A percentile compares a stretch with the other conserved stretches of the same genome.
Conservation (phyloP, 2,329 filamentous ascomycete species). For the Cercospora sesami region DNA sequence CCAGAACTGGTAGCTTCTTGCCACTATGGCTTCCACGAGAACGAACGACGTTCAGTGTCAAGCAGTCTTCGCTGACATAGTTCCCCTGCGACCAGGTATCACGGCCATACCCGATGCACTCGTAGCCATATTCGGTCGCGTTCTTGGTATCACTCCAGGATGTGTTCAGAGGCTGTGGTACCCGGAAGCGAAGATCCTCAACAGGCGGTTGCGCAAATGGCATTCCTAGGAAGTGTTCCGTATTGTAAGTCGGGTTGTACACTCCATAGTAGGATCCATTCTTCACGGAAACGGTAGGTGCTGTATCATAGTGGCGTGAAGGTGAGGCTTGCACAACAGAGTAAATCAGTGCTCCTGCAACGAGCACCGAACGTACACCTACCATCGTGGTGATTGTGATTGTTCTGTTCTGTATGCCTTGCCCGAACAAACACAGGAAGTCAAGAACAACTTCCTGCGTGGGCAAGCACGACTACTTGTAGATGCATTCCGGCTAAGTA, state of each 20-base stretch:
- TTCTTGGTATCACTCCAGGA: slow-evolving; percentile 46
- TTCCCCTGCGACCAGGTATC: slow-evolving; percentile 32
- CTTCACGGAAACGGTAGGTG: slow-evolving; percentile 35
- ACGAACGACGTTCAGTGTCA: slow-evolving; percentile 32
- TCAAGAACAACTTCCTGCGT: neutral
- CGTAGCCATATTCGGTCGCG: slow-evolving; percentile 49
- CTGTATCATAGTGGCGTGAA: neutral
- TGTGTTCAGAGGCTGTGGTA: slow-evolving; percentile 52
- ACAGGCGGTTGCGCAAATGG: slow-evolving; percentile 57
- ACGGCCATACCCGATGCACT: slow-evolving; percentile 54
- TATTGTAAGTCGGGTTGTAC: slow-evolving; percentile 44
- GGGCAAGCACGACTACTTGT: neutral
- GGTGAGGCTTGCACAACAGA: neutral
- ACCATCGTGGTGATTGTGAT: neutral
- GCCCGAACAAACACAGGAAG: neutral
- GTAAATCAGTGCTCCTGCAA: neutral
- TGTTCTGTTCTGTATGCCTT: neutral
- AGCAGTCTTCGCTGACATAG: slow-evolving; percentile 31
- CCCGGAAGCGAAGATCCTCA: slow-evolving; percentile 54
- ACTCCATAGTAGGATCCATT: slow-evolving; percentile 54
- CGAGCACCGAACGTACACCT: neutral
- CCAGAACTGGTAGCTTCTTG: slow-evolving; percentile 26
- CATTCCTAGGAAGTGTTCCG: slow-evolving; percentile 57
- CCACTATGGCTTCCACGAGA: slow-evolving; percentile 14
- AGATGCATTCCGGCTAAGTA: slow-evolving; percentile 1